These are phyloP conservation scores for Paragyromitra xinjiangensis DNA, from an alignment of 495 filamentous ascomycete species.

Conservation along the genomic window DNA sequence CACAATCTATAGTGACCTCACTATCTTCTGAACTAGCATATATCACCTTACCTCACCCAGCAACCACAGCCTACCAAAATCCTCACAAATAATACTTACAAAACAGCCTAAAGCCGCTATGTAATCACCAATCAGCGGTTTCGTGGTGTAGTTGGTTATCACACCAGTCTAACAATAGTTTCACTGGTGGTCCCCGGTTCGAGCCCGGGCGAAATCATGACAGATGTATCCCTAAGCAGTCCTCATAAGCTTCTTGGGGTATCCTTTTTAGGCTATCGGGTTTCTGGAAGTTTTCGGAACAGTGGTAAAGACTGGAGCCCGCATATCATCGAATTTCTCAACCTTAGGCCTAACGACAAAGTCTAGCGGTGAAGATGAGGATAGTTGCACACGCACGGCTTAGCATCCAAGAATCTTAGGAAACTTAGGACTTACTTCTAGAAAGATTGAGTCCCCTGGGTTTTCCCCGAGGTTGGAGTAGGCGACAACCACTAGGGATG, in stretches of 20 bases:
- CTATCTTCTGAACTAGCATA: not conserved
- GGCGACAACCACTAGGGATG: too few relatives aligned
- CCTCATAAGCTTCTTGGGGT: not conserved
- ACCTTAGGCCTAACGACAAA: too few relatives aligned
- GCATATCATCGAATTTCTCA: too few relatives aligned
- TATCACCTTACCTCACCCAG: not conserved
- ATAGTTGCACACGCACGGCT: too few relatives aligned
- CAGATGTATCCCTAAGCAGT: not conserved
- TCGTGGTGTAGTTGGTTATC: slow-evolving; percentile 26
- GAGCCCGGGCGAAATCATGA: slow-evolving; percentile 19
- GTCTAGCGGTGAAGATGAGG: too few relatives aligned
- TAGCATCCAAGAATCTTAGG: too few relatives aligned
- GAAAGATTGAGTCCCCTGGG: too few relatives aligned
- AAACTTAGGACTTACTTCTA: too few relatives aligned
- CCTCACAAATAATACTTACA: not conserved
- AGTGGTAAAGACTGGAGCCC: too few relatives aligned
- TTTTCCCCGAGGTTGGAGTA: too few relatives aligned
- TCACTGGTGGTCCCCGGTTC: not conserved
- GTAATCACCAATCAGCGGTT: slow-evolving; percentile 7
- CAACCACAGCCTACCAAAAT: not conserved
- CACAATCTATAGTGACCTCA: not conserved
- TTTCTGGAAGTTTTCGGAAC: not conserved
- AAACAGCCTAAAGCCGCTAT: not conserved
- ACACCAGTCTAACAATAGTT: slow-evolving; percentile 17
- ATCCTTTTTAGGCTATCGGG: not conserved